These are phyloP conservation scores for Solanum microdontum DNA, from an alignment of 257 asterid genomes.

Conservation along the genomic window DNA sequence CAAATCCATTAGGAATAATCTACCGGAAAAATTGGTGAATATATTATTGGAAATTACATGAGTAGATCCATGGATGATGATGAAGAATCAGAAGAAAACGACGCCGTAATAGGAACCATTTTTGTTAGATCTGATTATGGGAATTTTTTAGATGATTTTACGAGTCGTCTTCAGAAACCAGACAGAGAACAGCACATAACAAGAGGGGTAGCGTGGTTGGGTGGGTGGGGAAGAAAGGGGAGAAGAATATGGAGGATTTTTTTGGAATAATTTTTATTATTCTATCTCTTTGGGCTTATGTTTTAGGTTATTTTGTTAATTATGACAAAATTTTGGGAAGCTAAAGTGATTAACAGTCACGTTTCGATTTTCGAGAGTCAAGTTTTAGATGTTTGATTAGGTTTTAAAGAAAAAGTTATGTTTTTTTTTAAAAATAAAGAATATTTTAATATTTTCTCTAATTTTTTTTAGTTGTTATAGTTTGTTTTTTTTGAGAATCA, in stretches of 20 bases:
- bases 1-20: constrained; percentile 45
- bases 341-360: not conserved
- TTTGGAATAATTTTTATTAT: not conserved
- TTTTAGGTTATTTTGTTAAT: not conserved
- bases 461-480: not conserved
- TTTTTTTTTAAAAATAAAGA: rapidly evolving
- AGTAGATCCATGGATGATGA: constrained; percentile 12
- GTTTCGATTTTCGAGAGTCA: no score
- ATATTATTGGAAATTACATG: constrained; percentile 6
- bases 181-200: not conserved
- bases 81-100: constrained; percentile 13
- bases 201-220: no score
- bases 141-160: not conserved
- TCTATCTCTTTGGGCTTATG: not conserved
- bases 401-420: not conserved
- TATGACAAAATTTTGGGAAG: not conserved
- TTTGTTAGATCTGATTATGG: not conserved
- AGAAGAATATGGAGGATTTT: not conserved
- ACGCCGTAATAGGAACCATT: constrained; percentile 10
- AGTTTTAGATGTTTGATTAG: rapidly evolving
- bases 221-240: not conserved
- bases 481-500: rapidly evolving
- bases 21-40: not conserved
- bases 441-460: no score
- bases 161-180: not conserved